Evolutionary conservation across 176 grass and related monocot species (phyloP).

Genomic region (Sorghum bicolor): DNA sequence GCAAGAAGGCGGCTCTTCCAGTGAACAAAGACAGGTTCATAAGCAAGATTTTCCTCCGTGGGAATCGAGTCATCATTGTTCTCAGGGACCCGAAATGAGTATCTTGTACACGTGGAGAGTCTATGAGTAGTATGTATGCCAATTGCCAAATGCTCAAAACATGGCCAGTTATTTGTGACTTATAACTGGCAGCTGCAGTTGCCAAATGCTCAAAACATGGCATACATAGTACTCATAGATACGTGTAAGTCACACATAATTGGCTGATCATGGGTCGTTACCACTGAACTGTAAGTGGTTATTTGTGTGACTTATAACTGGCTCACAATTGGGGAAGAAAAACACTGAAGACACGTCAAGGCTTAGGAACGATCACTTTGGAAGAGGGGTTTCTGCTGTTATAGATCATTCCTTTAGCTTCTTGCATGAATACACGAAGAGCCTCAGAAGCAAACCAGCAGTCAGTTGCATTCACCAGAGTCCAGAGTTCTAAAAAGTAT

Average conservation of each 20-base stretch:
- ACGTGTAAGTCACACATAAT: no score
- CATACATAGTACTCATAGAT: no score
- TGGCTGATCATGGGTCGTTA: no score
- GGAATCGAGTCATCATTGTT: conserved; percentile 89
- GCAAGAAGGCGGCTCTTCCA: conserved; percentile 60
- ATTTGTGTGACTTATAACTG: neutral
- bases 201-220: no score
- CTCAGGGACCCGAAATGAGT: conserved; percentile 79
- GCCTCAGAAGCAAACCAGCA: neutral
- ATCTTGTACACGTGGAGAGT: neutral
- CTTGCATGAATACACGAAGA: neutral
- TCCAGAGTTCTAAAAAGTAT: neutral
- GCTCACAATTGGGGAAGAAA: neutral
- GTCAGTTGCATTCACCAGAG: neutral
- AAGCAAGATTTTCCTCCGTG: conserved; percentile 96
- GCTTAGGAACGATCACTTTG: neutral
- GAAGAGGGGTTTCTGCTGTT: neutral
- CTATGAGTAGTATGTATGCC: conserved; percentile 2
- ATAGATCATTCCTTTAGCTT: neutral
- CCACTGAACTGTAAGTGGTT: no score
- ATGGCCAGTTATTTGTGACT: neutral
- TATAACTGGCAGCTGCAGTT: no score
- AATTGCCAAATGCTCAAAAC: neutral
- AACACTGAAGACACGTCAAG: neutral
- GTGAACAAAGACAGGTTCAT: conserved; percentile 98